Conservation (phyloP, 1,284 basidiomycete genomes). For the Rhodotorula mucilaginosa region DNA sequence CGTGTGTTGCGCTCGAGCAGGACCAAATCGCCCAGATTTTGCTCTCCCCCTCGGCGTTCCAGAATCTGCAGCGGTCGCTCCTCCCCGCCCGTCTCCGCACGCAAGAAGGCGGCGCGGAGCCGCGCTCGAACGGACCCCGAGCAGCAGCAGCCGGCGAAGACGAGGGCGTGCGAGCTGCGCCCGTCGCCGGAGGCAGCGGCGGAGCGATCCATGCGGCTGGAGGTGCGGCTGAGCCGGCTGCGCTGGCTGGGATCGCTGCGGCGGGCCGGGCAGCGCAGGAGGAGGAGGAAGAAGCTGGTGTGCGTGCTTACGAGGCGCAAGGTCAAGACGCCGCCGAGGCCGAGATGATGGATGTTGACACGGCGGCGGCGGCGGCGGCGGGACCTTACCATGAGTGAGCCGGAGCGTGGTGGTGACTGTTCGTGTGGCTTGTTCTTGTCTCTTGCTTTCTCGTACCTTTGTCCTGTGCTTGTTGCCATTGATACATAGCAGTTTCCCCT, state of each 20-base stretch:
- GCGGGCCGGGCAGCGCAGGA: neutral
- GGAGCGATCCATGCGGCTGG: neutral
- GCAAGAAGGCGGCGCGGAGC: too few species aligned
- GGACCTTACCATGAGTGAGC: too few species aligned
- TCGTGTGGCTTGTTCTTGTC: neutral
- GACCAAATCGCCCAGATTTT: conserved; percentile 31
- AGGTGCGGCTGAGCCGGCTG: neutral
- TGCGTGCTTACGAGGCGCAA: neutral
- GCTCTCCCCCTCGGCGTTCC: conserved; percentile 22
- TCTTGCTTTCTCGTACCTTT: neutral
- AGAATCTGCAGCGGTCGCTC: conserved; percentile 25
- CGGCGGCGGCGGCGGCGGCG: too few species aligned
- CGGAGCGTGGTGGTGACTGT: neutral
- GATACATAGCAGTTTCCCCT: too few species aligned
- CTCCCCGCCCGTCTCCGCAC: conserved; percentile 18
- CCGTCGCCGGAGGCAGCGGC: neutral
- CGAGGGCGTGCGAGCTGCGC: neutral
- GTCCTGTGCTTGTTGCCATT: too few species aligned
- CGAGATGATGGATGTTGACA: neutral
- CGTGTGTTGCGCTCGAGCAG: conserved; percentile 10
- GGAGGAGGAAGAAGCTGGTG: neutral
- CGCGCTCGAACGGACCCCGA: too few species aligned
- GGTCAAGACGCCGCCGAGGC: neutral
- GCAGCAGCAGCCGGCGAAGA: neutral
- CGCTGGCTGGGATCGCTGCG: conserved; percentile 2